phyloP scores from a whole-genome alignment of 108 stramenopile species.

The Pseudonitzschia delicatissima region DNA sequence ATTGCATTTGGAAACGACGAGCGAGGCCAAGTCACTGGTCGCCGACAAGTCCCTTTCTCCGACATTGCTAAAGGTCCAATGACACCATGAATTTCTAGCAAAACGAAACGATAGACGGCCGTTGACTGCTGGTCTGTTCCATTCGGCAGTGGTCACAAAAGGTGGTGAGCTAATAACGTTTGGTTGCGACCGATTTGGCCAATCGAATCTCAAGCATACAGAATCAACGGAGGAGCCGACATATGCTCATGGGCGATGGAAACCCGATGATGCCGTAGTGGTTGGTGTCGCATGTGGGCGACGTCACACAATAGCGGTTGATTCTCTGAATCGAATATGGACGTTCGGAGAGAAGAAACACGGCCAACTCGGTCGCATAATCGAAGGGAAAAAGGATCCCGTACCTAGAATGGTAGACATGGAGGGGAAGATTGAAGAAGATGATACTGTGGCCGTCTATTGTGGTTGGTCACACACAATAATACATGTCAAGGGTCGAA shows the following conservation, averaged over 20 bases:
- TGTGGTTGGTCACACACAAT: slow-evolving; percentile 75
- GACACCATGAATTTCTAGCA: slow-evolving; percentile 23
- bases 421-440: slow-evolving; percentile 6
- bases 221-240: neutral
- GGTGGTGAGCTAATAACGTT: slow-evolving; percentile 70
- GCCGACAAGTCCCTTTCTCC: neutral
- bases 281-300: slow-evolving; percentile 68
- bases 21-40: slow-evolving; percentile 58
- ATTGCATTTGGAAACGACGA: slow-evolving; percentile 70
- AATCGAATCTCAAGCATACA: slow-evolving; percentile 26
- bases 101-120: slow-evolving; percentile 30
- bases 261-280: slow-evolving; percentile 56
- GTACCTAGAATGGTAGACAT: slow-evolving; percentile 11
- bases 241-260: slow-evolving; percentile 53
- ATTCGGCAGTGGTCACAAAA: slow-evolving; percentile 69
- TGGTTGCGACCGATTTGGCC: slow-evolving; percentile 74
- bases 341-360: slow-evolving; percentile 82
- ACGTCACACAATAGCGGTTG: slow-evolving; percentile 64
- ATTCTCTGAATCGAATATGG: slow-evolving; percentile 71
- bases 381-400: slow-evolving; percentile 7
- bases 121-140: slow-evolving; percentile 80
- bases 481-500: slow-evolving; percentile 29
- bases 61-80: slow-evolving; percentile 10
- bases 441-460: slow-evolving; percentile 18
- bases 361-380: slow-evolving; percentile 69